These are phyloP conservation scores for Phytophthora capsici DNA, from an alignment of 352 stramenopile species.

Conservation along the genomic window DNA sequence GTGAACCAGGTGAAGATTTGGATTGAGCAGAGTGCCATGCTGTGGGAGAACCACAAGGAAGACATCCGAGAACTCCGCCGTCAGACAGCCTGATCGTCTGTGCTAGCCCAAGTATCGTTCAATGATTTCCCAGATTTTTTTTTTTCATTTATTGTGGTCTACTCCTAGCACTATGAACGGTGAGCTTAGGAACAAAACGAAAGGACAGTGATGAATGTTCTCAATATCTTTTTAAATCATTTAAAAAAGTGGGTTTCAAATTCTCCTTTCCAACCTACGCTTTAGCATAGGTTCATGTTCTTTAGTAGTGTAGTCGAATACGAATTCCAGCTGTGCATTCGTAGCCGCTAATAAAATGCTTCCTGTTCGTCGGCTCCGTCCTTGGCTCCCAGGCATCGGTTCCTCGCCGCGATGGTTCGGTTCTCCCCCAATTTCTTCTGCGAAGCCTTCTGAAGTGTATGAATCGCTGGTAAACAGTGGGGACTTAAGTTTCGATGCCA, in stretches of 20 bases:
- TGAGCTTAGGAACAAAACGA: no score
- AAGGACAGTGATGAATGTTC: no score
- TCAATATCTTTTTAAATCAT: no score
- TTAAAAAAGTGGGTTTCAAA: no score
- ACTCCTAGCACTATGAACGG: no score
- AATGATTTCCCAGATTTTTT: no score
- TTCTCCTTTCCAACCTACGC: no score
- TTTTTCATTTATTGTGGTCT: no score
- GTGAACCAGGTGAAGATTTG: background rate
- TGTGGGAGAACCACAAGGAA: background rate
- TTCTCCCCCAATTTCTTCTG: constrained; percentile 7
- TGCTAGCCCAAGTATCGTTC: no score
- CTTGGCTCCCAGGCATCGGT: constrained; percentile 5
- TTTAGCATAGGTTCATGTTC: no score
- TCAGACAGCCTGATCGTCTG: background rate
- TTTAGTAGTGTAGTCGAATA: no score
- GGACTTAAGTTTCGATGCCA: constrained; percentile 37
- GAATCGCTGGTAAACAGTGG: constrained; percentile 30
- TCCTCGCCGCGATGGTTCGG: constrained; percentile 10
- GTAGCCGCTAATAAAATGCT: constrained; percentile 1
- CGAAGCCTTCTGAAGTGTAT: constrained; percentile 46
- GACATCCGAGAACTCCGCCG: background rate
- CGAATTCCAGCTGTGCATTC: no score
- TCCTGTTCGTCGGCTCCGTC: constrained; percentile 14
- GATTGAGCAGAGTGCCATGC: background rate